These are phyloP conservation scores for Chiua virens DNA, from an alignment of 768 basidiomycete species.

Conservation along the genomic window DNA sequence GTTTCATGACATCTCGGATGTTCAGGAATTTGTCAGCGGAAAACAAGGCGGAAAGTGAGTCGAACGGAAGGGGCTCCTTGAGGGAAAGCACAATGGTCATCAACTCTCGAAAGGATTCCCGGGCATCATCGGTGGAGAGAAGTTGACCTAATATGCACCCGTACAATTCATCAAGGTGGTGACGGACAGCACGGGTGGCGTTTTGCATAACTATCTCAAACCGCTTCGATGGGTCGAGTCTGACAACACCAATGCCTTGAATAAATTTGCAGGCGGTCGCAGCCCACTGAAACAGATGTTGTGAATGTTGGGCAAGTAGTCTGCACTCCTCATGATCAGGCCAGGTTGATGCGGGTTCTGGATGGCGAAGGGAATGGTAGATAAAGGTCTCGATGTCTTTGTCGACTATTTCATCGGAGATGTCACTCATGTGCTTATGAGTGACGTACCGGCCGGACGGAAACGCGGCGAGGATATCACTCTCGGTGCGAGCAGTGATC, in stretches of 20 bases:
- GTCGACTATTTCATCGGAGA: background rate
- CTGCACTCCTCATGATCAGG: conserved; percentile 1
- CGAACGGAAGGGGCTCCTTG: background rate
- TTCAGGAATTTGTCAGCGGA: background rate
- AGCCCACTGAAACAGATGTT: conserved; percentile 27
- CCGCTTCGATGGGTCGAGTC: background rate
- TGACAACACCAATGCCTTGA: background rate
- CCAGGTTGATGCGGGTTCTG: background rate
- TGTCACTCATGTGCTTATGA: conserved; percentile 12
- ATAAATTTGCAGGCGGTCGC: conserved; percentile 17
- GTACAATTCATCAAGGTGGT: background rate
- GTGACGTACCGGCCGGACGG: conserved; percentile 7
- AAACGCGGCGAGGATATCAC: conserved; percentile 8
- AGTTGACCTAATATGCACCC: no score
- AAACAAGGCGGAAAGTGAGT: background rate
- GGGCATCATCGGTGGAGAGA: background rate
- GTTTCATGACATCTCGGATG: background rate
- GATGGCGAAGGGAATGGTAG: background rate
- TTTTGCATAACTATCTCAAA: background rate
- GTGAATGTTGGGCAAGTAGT: conserved; percentile 9
- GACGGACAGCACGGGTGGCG: background rate
- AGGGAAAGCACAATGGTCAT: background rate
- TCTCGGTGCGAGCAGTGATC: background rate
- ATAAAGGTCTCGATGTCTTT: background rate
- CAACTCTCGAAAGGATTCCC: background rate